phyloP scores from a whole-genome alignment of 495 filamentous ascomycete genomes.

The Penicillium nucicola region DNA sequence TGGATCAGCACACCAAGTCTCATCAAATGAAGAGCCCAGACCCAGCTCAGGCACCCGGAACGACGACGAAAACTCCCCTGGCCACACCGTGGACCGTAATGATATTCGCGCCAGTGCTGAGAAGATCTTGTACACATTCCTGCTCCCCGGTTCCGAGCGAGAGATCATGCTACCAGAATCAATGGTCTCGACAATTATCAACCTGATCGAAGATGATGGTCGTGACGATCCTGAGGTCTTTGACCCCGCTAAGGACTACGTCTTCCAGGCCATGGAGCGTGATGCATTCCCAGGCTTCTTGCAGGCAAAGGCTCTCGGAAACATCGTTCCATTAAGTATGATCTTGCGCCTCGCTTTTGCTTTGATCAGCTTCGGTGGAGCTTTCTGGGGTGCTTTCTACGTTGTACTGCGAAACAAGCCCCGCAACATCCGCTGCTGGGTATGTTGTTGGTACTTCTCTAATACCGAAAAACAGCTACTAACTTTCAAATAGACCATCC shows the following conservation, averaged over 20 bases:
- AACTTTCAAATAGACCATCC: constrained; percentile 62
- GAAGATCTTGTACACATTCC: constrained; percentile 94
- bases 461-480: constrained; percentile 6
- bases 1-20: constrained; percentile 33
- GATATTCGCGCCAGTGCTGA: constrained; percentile 93
- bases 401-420: constrained; percentile 85
- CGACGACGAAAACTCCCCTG: constrained; percentile 66
- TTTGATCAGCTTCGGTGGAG: constrained; percentile 83
- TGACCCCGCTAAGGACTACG: constrained; percentile 95
- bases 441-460: constrained; percentile 40
- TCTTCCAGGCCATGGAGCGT: constrained; percentile 98
- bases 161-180: constrained; percentile 90
- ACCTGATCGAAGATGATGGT: constrained; percentile 79
- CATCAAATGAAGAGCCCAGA: constrained; percentile 53
- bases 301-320: constrained; percentile 89
- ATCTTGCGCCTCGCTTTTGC: constrained; percentile 81
- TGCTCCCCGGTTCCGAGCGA: constrained; percentile 87
- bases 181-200: constrained; percentile 76
- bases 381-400: constrained; percentile 89
- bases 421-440: constrained; percentile 74
- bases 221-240: constrained; percentile 97
- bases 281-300: constrained; percentile 98
- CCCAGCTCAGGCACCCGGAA: constrained; percentile 59
- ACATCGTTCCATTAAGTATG: constrained; percentile 83
- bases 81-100: constrained; percentile 75